A percentile compares a stretch with the other conserved stretches of the same genome.
Evolutionary conservation across 73 alveolate species (phyloP).

Genomic region (Durusdinium trenchii): DNA sequence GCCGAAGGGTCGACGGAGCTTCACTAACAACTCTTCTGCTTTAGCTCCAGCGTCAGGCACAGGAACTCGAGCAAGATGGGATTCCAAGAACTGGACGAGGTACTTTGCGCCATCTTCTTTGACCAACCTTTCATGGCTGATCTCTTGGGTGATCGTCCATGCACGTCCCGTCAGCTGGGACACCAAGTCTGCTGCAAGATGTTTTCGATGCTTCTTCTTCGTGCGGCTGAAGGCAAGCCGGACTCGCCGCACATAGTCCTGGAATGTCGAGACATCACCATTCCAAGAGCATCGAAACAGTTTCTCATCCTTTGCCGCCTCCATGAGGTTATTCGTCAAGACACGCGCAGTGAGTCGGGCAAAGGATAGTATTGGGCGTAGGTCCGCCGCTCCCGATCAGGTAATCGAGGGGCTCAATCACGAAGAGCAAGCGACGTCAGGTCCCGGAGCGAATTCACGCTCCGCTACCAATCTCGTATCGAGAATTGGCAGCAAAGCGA

Average conservation of each 20-base stretch:
- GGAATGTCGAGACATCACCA: neutral
- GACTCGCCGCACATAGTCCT: constrained; percentile 25
- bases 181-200: neutral
- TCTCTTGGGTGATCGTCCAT: constrained; percentile 39
- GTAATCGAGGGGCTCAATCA: too few relatives aligned
- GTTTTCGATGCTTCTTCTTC: neutral
- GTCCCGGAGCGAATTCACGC: too few relatives aligned
- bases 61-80: neutral
- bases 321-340: too few relatives aligned
- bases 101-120: neutral
- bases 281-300: constrained; percentile 68
- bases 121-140: neutral
- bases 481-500: too few relatives aligned
- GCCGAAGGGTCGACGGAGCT: neutral
- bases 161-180: constrained; percentile 5
- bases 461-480: too few relatives aligned
- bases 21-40: constrained; percentile 27
- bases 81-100: constrained; percentile 18
- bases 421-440: too few relatives aligned
- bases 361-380: too few relatives aligned
- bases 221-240: constrained; percentile 11
- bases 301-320: too few relatives aligned
- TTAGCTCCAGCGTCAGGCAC: constrained; percentile 11
- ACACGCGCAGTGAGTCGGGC: too few relatives aligned
- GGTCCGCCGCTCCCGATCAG: too few relatives aligned